phyloP scores from a whole-genome alignment of 306 rosid genomes.

The Dryas alaskensis region DNA sequence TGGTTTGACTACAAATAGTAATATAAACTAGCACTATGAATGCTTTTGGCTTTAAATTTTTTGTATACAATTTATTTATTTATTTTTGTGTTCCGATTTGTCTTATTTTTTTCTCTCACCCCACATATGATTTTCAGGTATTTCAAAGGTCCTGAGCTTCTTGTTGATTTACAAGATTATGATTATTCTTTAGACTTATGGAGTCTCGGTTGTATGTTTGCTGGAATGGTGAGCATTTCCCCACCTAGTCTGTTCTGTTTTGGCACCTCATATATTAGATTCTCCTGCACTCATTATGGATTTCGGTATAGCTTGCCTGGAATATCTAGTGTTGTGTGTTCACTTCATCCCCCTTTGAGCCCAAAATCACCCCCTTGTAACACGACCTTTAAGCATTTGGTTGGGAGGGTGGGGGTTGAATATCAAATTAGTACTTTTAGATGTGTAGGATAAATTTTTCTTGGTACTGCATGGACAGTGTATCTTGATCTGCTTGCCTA shows the following conservation, averaged over 20 bases:
- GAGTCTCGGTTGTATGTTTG: conserved; percentile 98
- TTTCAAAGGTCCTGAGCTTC: conserved; percentile 96
- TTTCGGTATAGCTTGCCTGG: neutral
- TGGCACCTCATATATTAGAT: neutral
- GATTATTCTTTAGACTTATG: conserved; percentile 88
- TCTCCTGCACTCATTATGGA: neutral
- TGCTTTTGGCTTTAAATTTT: neutral
- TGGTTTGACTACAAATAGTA: neutral
- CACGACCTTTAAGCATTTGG: neutral
- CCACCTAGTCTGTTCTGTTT: neutral
- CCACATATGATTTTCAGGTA: conserved; percentile 52
- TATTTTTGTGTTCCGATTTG: neutral
- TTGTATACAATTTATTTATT: neutral
- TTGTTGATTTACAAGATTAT: conserved; percentile 95
- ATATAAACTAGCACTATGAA: neutral
- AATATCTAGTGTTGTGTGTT: neutral
- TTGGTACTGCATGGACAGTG: conserved; percentile 6
- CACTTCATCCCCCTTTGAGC: neutral
- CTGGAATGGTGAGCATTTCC: conserved; percentile 76
- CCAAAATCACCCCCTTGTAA: neutral
- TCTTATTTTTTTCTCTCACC: conserved; percentile 9
- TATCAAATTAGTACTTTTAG: neutral
- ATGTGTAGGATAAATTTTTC: neutral
- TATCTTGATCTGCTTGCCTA: conserved; percentile 34
- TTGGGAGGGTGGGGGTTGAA: neutral